These are phyloP conservation scores for Leishmania aethiopica DNA, from an alignment of 208 protist species.

Conservation along the genomic window DNA sequence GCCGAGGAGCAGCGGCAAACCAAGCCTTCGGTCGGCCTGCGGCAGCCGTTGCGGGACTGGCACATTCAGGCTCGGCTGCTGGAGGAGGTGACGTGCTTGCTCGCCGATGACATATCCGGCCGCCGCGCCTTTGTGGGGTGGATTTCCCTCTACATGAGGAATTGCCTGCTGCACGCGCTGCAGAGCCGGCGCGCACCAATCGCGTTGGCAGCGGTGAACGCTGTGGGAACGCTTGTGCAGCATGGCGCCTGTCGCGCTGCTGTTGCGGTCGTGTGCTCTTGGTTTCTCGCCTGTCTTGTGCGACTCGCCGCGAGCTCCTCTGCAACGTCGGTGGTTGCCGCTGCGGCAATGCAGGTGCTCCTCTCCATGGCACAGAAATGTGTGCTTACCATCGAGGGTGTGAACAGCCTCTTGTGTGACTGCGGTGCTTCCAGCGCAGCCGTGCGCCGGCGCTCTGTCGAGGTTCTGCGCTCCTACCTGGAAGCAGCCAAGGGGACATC, in stretches of 20 bases:
- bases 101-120: constrained; percentile 32
- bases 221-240: constrained; percentile 12
- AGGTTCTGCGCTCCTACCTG: constrained; percentile 40
- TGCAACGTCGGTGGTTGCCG: constrained; percentile 17
- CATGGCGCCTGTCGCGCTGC: constrained; percentile 5
- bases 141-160: constrained; percentile 52
- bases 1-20: constrained; percentile 4
- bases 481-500: constrained; percentile 45
- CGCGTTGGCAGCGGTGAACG: constrained; percentile 15
- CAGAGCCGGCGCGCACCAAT: constrained; percentile 43
- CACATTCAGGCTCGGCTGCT: constrained; percentile 33
- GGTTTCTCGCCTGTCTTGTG: constrained; percentile 56
- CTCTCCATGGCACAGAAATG: constrained; percentile 30
- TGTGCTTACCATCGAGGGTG: constrained; percentile 45
- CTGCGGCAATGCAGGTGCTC: constrained; percentile 36
- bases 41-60: constrained; percentile 31
- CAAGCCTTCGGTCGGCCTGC: neutral
- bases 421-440: constrained; percentile 31
- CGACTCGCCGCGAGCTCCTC: constrained; percentile 38
- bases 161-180: constrained; percentile 43
- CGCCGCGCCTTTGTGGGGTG: constrained; percentile 35
- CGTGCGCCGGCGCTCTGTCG: constrained; percentile 43
- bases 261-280: constrained; percentile 32
- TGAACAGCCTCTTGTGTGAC: constrained; percentile 44
- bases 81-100: constrained; percentile 29